Conservation (phyloP, 805 yeast species). For the Saturnispora sanitii region DNA sequence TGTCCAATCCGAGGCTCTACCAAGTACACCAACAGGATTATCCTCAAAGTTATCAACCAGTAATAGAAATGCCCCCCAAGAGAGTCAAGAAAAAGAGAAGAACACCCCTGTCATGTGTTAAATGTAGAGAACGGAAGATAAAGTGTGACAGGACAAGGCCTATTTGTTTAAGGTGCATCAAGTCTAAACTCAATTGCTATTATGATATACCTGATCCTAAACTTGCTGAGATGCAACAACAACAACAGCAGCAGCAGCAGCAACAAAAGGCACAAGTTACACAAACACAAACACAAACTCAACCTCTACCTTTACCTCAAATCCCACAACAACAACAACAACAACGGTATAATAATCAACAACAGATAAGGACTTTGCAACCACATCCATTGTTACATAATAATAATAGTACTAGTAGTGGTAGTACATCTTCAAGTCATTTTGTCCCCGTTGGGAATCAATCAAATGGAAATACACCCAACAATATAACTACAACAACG, state of each 20-base stretch:
- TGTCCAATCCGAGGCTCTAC: too few species aligned
- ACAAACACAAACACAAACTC: conserved; percentile 1
- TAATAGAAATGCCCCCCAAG: background rate
- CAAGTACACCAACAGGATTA: background rate
- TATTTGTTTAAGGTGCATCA: conserved; percentile 14
- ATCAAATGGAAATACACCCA: too few species aligned
- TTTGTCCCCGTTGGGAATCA: too few species aligned
- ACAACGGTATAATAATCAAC: too few species aligned
- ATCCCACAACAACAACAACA: background rate
- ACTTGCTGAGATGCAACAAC: background rate
- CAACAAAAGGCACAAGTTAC: background rate
- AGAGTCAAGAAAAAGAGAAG: conserved; percentile 16
- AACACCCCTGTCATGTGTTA: conserved; percentile 18
- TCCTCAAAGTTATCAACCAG: background rate
- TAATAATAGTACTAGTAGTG: too few species aligned
- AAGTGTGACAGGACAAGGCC: conserved; percentile 21
- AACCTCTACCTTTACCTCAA: background rate
- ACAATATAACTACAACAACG: too few species aligned
- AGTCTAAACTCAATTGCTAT: conserved; percentile 6
- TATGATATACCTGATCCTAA: conserved; percentile 6
- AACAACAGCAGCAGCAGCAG: background rate
- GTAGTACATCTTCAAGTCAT: too few species aligned
- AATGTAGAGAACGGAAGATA: conserved; percentile 18
- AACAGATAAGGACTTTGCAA: too few species aligned
- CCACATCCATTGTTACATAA: too few species aligned